These are phyloP conservation scores for Cercophora newfieldiana DNA, from an alignment of 495 filamentous ascomycete genomes.

Conservation along the genomic window DNA sequence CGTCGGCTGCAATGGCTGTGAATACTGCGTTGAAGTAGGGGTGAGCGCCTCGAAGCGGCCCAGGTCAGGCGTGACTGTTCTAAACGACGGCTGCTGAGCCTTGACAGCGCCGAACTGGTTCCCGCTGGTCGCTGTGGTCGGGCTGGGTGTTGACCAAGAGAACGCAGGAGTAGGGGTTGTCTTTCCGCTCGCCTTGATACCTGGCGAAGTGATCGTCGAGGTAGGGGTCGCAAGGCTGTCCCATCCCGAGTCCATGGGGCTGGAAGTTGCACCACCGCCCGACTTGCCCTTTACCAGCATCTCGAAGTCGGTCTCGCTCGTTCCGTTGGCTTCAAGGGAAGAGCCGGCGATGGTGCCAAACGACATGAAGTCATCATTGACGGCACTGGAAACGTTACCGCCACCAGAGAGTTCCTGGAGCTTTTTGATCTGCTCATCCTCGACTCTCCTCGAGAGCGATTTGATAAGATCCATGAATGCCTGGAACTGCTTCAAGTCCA, in stretches of 20 bases:
- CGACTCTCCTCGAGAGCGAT: conserved; percentile 72
- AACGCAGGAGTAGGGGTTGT: conserved; percentile 48
- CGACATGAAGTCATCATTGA: conserved; percentile 58
- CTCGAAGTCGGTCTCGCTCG: conserved; percentile 76
- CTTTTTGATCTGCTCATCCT: conserved; percentile 84
- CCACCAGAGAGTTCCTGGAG: conserved; percentile 74
- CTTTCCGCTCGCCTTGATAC: conserved; percentile 24
- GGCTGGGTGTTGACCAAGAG: conserved; percentile 60
- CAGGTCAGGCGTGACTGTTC: conserved; percentile 60
- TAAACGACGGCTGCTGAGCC: conserved; percentile 44
- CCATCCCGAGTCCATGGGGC: conserved; percentile 48
- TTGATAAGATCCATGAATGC: conserved; percentile 86
- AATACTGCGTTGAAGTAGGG: conserved; percentile 55
- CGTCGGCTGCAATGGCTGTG: conserved; percentile 50
- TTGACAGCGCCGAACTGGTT: conserved; percentile 38
- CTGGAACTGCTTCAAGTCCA: conserved; percentile 85
- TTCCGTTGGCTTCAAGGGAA: conserved; percentile 51
- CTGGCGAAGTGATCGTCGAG: conserved; percentile 29
- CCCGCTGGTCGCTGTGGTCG: conserved; percentile 26
- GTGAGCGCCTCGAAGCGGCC: conserved; percentile 47
- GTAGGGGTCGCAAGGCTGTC: conserved; percentile 29
- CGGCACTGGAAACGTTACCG: conserved; percentile 31
- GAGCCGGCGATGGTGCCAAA: conserved; percentile 54
- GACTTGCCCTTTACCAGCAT: conserved; percentile 73
- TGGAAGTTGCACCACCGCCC: conserved; percentile 20